These are phyloP conservation scores for Kwoniella europaea DNA, from an alignment of 768 basidiomycete species.

Conservation along the genomic window DNA sequence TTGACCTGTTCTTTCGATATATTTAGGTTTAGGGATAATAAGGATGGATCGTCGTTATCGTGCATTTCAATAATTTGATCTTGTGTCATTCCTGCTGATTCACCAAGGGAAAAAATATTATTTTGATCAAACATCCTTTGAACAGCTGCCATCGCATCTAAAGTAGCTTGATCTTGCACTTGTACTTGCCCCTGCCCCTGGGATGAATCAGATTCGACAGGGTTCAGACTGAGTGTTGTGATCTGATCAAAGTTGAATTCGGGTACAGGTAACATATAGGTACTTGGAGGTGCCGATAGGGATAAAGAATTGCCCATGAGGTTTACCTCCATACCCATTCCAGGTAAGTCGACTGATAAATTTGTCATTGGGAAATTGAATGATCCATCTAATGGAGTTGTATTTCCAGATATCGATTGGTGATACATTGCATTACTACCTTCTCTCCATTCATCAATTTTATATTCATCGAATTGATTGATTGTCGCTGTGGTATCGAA, in stretches of 20 bases:
- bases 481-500: background rate
- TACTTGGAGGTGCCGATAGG: constrained; percentile 12
- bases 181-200: no score
- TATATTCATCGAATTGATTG: constrained; percentile 7
- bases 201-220: background rate
- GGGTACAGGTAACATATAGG: constrained; percentile 11
- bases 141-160: constrained; percentile 14
- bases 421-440: constrained; percentile 5
- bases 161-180: constrained; percentile 5
- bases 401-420: constrained; percentile 11
- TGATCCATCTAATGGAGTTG: constrained; percentile 18
- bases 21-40: constrained; percentile 1
- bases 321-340: background rate
- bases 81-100: constrained; percentile 29
- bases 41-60: constrained; percentile 16
- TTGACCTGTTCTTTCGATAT: background rate
- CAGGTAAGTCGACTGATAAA: constrained; percentile 10
- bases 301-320: constrained; percentile 4
- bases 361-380: constrained; percentile 2
- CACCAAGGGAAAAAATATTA: constrained; percentile 32
- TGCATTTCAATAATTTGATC: constrained; percentile 25
- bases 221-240: background rate
- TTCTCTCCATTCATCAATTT: constrained; percentile 16
- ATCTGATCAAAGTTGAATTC: constrained; percentile 11
- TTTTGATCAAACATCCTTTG: constrained; percentile 30